Percentiles rank a stretch among this genome's conserved stretches.
Conservation (phyloP, 2,329 filamentous ascomycete genomes). For the Stemphylium vesicarium region DNA sequence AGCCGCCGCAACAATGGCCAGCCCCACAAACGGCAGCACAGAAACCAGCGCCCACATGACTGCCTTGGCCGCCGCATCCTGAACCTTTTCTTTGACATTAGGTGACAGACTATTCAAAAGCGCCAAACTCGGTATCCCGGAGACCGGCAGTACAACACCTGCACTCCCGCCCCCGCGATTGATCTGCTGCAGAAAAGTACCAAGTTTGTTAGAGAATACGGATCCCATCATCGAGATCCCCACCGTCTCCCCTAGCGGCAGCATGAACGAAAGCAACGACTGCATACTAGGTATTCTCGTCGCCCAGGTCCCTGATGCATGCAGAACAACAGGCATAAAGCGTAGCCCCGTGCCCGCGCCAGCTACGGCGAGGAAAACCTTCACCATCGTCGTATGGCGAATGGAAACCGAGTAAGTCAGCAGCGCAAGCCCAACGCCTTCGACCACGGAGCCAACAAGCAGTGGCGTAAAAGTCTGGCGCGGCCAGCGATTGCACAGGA, state of each 20-base stretch:
- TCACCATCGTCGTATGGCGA: constrained; percentile 59
- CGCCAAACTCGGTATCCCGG: constrained; percentile 37
- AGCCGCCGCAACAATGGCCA: constrained; percentile 54
- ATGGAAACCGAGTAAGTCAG: constrained; percentile 63
- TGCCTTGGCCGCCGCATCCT: constrained; percentile 58
- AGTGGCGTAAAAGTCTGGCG: constrained; percentile 67
- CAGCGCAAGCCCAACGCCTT: constrained; percentile 64
- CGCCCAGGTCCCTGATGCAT: constrained; percentile 68
- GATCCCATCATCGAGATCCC: constrained; percentile 71
- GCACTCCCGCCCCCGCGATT: constrained; percentile 16
- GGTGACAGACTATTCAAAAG: constrained; percentile 48
- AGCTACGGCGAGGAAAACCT: constrained; percentile 70
- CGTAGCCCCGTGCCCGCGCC: constrained; percentile 68
- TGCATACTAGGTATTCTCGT: constrained; percentile 64
- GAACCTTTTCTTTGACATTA: constrained; percentile 48
- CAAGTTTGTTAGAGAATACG: constrained; percentile 68
- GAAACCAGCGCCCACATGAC: constrained; percentile 71
- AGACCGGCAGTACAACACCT: constrained; percentile 28
- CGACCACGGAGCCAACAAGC: constrained; percentile 55
- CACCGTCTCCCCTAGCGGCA: constrained; percentile 69
- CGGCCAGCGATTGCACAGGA: constrained; percentile 66
- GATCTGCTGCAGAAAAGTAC: constrained; percentile 35
- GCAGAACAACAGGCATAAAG: constrained; percentile 69
- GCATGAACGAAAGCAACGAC: constrained; percentile 64
- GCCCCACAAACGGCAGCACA: constrained; percentile 64